Conservation (phyloP, 371 early-diverging fungal genomes). For the Basidiobolus heterosporus region DNA sequence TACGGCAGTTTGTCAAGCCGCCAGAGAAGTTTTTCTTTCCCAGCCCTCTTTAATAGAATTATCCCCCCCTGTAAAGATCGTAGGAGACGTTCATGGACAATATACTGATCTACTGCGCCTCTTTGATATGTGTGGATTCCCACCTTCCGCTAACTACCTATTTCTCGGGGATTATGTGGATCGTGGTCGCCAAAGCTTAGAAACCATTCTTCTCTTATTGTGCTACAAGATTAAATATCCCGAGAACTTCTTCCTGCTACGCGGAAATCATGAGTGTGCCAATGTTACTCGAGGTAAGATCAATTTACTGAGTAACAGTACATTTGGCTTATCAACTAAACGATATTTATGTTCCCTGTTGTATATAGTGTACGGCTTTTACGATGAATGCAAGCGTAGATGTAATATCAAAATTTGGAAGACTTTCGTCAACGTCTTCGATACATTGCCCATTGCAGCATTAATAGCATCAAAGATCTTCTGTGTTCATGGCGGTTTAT, state of each 20-base stretch:
- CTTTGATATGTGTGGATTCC: slow-evolving; percentile 87
- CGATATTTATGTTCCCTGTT: slow-evolving; percentile 46
- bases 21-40: slow-evolving; percentile 79
- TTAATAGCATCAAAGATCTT: slow-evolving; percentile 94
- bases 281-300: slow-evolving; percentile 58
- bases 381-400: slow-evolving; percentile 97
- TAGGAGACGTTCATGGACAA: slow-evolving; percentile 93
- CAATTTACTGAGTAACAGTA: neutral
- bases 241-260: slow-evolving; percentile 88
- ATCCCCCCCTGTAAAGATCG: slow-evolving; percentile 94
- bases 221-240: slow-evolving; percentile 96
- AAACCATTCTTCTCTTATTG: slow-evolving; percentile 84
- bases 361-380: slow-evolving; percentile 83
- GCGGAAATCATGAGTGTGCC: slow-evolving; percentile 98
- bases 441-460: slow-evolving; percentile 92
- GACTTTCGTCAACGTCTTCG: slow-evolving; percentile 94
- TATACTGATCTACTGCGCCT: slow-evolving; percentile 73
- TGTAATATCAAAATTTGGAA: slow-evolving; percentile 91
- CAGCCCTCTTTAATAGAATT: slow-evolving; percentile 91
- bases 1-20: slow-evolving; percentile 62
- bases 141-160: slow-evolving; percentile 76
- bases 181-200: slow-evolving; percentile 90
- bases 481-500: slow-evolving; percentile 96
- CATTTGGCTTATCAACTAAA: too few species aligned
- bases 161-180: slow-evolving; percentile 99